Percentiles rank a stretch among this genome's conserved stretches.
These are phyloP conservation scores for Arabis hirsuta DNA, from an alignment of 345 rosid genomes.

Conservation along the genomic window DNA sequence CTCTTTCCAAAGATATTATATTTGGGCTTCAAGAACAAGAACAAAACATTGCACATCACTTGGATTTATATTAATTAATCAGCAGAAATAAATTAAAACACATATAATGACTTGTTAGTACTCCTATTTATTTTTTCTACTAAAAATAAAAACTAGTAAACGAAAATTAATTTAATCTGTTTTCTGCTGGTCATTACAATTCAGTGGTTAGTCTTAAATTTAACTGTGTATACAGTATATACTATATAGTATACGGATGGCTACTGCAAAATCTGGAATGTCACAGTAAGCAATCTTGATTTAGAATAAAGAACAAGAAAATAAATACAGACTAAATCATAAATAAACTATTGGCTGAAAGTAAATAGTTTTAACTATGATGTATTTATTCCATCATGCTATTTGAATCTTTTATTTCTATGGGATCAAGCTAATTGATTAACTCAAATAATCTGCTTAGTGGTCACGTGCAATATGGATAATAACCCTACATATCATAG, in stretches of 20 bases:
- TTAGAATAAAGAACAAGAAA: constrained; percentile 7
- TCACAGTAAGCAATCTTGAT: constrained; percentile 37
- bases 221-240: constrained; percentile 33
- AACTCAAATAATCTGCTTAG: constrained; percentile 33
- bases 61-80: constrained; percentile 8
- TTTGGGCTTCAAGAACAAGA: constrained; percentile 9
- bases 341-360: neutral
- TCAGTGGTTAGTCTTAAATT: constrained; percentile 1
- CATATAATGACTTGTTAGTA: no score
- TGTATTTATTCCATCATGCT: constrained; percentile 41
- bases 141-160: neutral
- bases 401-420: constrained; percentile 28
- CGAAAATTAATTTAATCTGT: neutral
- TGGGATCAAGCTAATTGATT: constrained; percentile 32
- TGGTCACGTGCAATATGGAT: constrained; percentile 49
- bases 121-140: no score
- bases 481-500: constrained; percentile 40
- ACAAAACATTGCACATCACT: constrained; percentile 25
- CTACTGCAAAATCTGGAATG: constrained; percentile 43
- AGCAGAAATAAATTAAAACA: neutral
- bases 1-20: constrained; percentile 23
- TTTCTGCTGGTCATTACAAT: neutral
- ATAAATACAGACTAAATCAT: constrained; percentile 3
- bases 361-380: constrained; percentile 22
- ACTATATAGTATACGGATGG: constrained; percentile 10